A percentile compares a stretch with the other conserved stretches of the same genome.
Evolutionary conservation across 2,329 filamentous ascomycete genomes (phyloP).

Genomic region (Mycosphaerella sp.): DNA sequence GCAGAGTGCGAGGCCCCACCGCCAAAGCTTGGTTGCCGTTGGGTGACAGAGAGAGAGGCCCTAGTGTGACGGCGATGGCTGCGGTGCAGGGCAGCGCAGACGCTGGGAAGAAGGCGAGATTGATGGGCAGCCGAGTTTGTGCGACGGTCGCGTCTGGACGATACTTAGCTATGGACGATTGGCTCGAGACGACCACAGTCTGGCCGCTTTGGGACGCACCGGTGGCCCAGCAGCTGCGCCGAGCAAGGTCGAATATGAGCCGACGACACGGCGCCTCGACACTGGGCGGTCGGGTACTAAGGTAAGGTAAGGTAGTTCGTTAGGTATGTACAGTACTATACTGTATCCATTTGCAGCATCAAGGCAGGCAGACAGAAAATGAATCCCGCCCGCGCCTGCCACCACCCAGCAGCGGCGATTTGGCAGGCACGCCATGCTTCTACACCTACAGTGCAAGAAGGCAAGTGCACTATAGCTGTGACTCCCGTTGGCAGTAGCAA

Average conservation of each 20-base stretch:
- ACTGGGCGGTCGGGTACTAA: too few relatives aligned
- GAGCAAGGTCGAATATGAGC: slow-evolving; percentile 2
- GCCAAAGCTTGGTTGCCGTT: slow-evolving; percentile 21
- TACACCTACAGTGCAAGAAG: not conserved
- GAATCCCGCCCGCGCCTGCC: not conserved
- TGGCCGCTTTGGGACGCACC: not conserved
- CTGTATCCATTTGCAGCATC: not conserved
- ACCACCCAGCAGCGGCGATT: too few relatives aligned
- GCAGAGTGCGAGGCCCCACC: slow-evolving; percentile 7
- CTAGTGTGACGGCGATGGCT: slow-evolving; percentile 3
- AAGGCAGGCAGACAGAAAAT: not conserved
- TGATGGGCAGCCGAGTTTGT: slow-evolving; percentile 1
- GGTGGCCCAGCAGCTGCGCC: not conserved
- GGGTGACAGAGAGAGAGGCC: slow-evolving; percentile 16
- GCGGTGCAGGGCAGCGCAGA: not conserved
- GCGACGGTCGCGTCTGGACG: slow-evolving; percentile 1
- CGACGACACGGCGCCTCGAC: not conserved
- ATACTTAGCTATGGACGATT: slow-evolving; percentile 2
- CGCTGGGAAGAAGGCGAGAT: not conserved
- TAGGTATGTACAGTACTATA: too few relatives aligned
- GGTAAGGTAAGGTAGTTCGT: too few relatives aligned
- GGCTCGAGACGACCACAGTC: not conserved
- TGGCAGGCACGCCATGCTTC: not conserved
- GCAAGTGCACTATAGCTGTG: not conserved
- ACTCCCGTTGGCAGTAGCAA: not conserved